Evolutionary conservation across 1,139 yeast species (phyloP).

Genomic region (Taphrina communis): DNA sequence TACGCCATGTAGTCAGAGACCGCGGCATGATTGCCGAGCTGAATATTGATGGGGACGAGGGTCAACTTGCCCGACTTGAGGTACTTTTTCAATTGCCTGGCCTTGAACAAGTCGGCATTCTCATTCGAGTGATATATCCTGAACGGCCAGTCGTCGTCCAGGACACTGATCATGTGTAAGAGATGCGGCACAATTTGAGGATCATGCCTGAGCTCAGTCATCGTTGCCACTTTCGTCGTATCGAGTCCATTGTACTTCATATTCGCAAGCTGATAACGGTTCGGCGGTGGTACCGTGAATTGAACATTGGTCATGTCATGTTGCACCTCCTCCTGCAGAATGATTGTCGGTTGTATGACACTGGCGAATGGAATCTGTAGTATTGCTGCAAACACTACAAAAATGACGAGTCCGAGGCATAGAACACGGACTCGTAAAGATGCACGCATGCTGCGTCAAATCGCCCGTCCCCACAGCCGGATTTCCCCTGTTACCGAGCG

Average conservation of each 20-base stretch:
- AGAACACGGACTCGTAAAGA: neutral
- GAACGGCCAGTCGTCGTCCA: conserved; percentile 37
- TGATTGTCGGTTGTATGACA: neutral
- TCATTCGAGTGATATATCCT: conserved; percentile 31
- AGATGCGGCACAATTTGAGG: conserved; percentile 27
- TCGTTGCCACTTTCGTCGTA: conserved; percentile 27
- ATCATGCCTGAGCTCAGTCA: conserved; percentile 28
- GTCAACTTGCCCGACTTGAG: conserved; percentile 28
- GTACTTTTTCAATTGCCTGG: conserved; percentile 11
- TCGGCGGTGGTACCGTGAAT: conserved; percentile 20
- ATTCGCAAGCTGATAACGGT: neutral
- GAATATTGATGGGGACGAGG: conserved; percentile 22
- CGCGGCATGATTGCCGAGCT: conserved; percentile 10
- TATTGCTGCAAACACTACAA: neutral
- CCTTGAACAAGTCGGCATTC: conserved; percentile 23
- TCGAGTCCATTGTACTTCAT: conserved; percentile 17
- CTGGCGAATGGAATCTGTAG: neutral
- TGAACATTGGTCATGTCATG: conserved; percentile 20
- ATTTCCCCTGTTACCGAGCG: too few relatives aligned
- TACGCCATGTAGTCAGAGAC: conserved; percentile 27
- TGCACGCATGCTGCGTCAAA: neutral
- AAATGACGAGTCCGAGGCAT: neutral
- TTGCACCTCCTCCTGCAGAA: conserved; percentile 11
- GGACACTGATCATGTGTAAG: conserved; percentile 24
- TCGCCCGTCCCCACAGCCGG: too few relatives aligned